Conservation (phyloP, 257 asterid genomes). For the Nicotiana obtusifolia region DNA sequence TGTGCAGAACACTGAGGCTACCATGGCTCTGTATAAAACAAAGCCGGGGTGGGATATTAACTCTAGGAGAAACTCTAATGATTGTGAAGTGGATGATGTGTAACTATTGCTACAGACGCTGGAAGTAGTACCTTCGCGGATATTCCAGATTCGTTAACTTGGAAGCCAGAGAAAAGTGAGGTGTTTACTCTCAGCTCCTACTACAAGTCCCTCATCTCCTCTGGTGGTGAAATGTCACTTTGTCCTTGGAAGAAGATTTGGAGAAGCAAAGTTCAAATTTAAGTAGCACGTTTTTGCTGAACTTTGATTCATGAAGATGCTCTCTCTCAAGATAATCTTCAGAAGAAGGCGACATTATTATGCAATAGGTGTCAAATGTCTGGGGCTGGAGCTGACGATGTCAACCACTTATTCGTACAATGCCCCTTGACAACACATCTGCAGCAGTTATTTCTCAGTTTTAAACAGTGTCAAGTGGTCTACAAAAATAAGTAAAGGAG, state of each 20-base stretch:
- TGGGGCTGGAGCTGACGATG: neutral
- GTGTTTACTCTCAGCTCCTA: neutral
- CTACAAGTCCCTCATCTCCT: neutral
- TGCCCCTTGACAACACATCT: neutral
- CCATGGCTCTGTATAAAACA: neutral
- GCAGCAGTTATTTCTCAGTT: neutral
- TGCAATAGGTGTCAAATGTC: neutral
- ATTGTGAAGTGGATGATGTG: neutral
- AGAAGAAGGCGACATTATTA: neutral
- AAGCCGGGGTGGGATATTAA: neutral
- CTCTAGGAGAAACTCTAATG: conserved; percentile 8
- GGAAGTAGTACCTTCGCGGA: neutral
- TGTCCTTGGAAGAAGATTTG: neutral
- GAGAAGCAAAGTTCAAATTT: conserved; percentile 4
- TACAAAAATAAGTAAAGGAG: neutral
- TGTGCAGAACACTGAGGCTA: neutral
- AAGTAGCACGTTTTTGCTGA: conserved; percentile 1
- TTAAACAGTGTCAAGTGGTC: neutral
- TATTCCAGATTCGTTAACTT: neutral
- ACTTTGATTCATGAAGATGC: neutral
- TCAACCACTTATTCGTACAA: neutral
- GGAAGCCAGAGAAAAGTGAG: neutral
- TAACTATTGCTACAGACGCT: neutral
- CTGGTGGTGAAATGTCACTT: neutral
- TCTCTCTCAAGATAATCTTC: neutral